These are phyloP conservation scores for Monilinia vaccinii-corymbosi DNA, from an alignment of 2,329 filamentous ascomycete genomes.

Conservation along the genomic window DNA sequence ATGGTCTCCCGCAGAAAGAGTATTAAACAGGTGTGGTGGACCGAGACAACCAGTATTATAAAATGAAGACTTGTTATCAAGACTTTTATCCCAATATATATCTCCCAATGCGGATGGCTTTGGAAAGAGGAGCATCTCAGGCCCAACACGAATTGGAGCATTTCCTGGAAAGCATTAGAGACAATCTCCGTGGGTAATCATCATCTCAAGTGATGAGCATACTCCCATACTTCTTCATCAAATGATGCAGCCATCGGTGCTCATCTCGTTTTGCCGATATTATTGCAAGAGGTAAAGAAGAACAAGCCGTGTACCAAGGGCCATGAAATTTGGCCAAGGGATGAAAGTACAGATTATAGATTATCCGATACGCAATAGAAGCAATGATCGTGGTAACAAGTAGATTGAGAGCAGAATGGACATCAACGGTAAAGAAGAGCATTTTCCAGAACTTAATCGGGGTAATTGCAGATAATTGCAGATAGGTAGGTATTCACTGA, in stretches of 20 bases:
- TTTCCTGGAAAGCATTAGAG: slow-evolving; percentile 17
- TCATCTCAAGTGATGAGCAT: neutral
- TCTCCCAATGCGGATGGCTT: slow-evolving; percentile 30
- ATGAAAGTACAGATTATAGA: slow-evolving; percentile 15
- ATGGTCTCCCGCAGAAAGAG: neutral
- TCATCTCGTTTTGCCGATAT: neutral
- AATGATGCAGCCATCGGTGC: neutral
- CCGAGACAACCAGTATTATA: slow-evolving; percentile 32
- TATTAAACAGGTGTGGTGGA: slow-evolving; percentile 26
- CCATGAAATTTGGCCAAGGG: slow-evolving; percentile 12
- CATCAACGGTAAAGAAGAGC: neutral
- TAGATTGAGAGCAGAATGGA: neutral
- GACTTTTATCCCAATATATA: slow-evolving; percentile 33
- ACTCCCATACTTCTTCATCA: slow-evolving; percentile 3
- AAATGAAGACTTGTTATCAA: slow-evolving; percentile 30
- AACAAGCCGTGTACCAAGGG: slow-evolving; percentile 6
- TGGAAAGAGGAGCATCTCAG: slow-evolving; percentile 32
- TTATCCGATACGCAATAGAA: neutral
- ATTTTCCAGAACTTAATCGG: neutral
- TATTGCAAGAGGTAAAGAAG: neutral
- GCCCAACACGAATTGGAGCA: slow-evolving; percentile 17
- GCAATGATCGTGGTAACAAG: neutral
- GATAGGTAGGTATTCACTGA: neutral
- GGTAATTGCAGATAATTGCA: neutral
- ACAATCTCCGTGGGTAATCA: no score